Evolutionary conservation across 176 grass and related monocot species (phyloP).

Genomic region (Dendrocalamus sinicus): DNA sequence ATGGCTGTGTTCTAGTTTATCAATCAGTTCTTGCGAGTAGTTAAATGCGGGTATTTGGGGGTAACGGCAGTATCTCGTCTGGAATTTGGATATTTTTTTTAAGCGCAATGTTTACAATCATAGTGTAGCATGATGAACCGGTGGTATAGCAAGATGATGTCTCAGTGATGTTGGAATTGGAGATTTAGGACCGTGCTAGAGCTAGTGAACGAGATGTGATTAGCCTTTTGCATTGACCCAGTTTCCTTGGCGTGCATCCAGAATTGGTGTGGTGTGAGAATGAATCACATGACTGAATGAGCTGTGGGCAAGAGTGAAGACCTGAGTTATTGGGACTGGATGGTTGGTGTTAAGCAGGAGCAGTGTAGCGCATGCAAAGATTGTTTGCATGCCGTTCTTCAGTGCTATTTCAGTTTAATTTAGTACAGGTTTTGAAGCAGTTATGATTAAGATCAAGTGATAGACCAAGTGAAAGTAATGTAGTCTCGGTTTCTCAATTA

Average conservation of each 20-base stretch:
- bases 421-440: background rate
- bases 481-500: background rate
- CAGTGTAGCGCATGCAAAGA: background rate
- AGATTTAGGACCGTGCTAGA: constrained; percentile 18
- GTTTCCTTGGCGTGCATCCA: background rate
- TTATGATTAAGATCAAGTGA: background rate
- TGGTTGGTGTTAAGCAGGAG: background rate
- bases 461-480: background rate
- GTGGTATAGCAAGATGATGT: background rate
- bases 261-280: constrained; percentile 22
- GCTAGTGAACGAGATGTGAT: background rate
- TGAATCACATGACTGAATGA: background rate
- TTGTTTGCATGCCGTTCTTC: background rate
- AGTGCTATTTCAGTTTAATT: background rate
- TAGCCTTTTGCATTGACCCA: background rate
- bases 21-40: background rate
- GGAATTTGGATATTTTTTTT: background rate
- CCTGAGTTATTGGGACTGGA: background rate
- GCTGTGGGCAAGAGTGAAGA: constrained; percentile 30
- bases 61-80: background rate
- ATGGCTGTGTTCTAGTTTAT: background rate
- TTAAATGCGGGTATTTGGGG: background rate
- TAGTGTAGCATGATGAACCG: background rate
- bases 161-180: background rate
- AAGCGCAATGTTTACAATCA: background rate